phyloP scores from a whole-genome alignment of 805 yeast genomes.

The Candida hispaniensis region DNA sequence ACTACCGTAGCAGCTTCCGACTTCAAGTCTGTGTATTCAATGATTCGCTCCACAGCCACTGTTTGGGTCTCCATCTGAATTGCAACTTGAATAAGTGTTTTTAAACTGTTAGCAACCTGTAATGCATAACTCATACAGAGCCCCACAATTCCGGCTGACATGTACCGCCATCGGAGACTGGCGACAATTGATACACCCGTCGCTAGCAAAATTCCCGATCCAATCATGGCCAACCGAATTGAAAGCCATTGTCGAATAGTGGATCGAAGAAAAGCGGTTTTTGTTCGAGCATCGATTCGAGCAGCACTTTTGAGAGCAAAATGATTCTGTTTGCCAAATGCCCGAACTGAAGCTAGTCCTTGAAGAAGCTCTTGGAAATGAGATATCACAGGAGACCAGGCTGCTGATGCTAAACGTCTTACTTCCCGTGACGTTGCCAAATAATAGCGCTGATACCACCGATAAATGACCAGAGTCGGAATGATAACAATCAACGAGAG shows the following conservation, averaged over 20 bases:
- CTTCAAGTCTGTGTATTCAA: slow-evolving; percentile 44
- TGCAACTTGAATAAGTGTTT: slow-evolving; percentile 26
- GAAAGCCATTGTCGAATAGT: slow-evolving; percentile 89
- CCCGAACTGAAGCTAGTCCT: slow-evolving; percentile 70
- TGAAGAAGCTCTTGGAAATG: slow-evolving; percentile 70
- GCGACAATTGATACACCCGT: slow-evolving; percentile 18
- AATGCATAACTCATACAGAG: slow-evolving; percentile 43
- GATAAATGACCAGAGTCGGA: slow-evolving; percentile 55
- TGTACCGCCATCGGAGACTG: slow-evolving; percentile 10
- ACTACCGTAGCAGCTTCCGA: too few relatives aligned
- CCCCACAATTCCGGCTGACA: slow-evolving; percentile 46
- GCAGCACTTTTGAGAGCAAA: slow-evolving; percentile 40
- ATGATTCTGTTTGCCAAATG: slow-evolving; percentile 56
- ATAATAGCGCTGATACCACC: slow-evolving; percentile 61
- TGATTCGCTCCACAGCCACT: slow-evolving; percentile 59
- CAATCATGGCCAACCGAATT: slow-evolving; percentile 24
- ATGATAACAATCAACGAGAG: slow-evolving; percentile 59
- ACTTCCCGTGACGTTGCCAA: slow-evolving; percentile 64
- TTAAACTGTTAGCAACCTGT: slow-evolving; percentile 45
- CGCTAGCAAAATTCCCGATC: slow-evolving; percentile 18
- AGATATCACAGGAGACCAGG: slow-evolving; percentile 69
- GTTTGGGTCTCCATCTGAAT: slow-evolving; percentile 28
- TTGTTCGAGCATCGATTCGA: slow-evolving; percentile 59
- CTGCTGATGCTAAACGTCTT: slow-evolving; percentile 57
- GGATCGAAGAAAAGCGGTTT: slow-evolving; percentile 71